Base-by-base conservation (phyloP, 768 basidiomycete species). In the Mrakia blollopis region DNA sequence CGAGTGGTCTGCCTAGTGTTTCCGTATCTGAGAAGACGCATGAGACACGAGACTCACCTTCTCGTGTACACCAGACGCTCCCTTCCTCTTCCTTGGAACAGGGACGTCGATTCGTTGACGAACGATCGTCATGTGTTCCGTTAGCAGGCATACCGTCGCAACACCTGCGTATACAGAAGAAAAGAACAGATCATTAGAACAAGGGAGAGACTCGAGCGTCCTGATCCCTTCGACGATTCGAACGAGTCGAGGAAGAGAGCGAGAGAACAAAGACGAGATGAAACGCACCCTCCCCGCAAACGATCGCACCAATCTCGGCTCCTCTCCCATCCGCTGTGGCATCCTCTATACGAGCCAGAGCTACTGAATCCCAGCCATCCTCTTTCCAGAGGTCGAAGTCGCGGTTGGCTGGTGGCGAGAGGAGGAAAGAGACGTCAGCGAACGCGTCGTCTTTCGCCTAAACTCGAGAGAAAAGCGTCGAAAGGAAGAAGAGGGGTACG, bases 41-140 rank as follows among this genome's bases (percentile, higher is more conserved):
- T 5, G 0, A 32, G 60, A n/a, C 7, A 54, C 11, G 28, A 16
- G 23, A 74, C 82, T 68, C 39, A 85, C 86, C 82, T 95, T 97
- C 81, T 99, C 97, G 79, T 98, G 92, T 39, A 93, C 91, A 1
- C 91, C 89, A 1, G 91, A 87, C 5, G 91, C 88, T 1, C 93
- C 91, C 14, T 94, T 87, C 60, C 88, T 89, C 83, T 99, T 99
- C 73, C 97, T 88, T 8, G 97, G 97, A 75, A 98, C 91, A 0
- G 91, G 86, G 0, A 94, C 88, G 28, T 93, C 91, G 74, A 99
- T 89, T 30, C 97, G 88, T 81, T 98, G 93, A 6, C 93, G 86
- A 47, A 99, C 90, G 39, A 95, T 86, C 2, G 97, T 99, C 91
- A 98, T 95, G 83, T 98, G 95, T 80, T 98, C 91, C 1, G 95